These are phyloP conservation scores for Cucumis variabilis DNA, from an alignment of 331 rosid species.

Conservation along the genomic window DNA sequence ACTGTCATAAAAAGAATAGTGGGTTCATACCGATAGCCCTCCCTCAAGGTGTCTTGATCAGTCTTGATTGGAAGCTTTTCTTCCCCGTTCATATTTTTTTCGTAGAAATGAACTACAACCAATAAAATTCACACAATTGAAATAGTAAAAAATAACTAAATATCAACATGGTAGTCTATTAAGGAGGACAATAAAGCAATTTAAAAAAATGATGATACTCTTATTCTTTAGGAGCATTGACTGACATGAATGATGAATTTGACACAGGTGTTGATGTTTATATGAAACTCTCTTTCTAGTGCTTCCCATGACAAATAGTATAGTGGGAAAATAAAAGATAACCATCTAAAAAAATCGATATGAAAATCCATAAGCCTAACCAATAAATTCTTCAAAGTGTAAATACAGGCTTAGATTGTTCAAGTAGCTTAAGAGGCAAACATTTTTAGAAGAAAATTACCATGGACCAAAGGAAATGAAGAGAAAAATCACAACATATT, in stretches of 20 bases:
- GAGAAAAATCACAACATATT: too few relatives aligned
- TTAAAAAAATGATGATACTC: neutral
- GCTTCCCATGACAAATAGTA: neutral
- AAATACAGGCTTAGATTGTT: neutral
- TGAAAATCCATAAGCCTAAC: slow-evolving; percentile 5
- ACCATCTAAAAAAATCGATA: neutral
- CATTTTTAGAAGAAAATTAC: too few relatives aligned
- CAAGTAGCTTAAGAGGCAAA: too few relatives aligned
- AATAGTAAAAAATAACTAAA: slow-evolving; percentile 11
- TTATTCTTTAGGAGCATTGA: neutral
- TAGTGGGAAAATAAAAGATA: neutral
- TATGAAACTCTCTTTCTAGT: neutral
- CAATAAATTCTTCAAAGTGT: neutral
- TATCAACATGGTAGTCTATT: slow-evolving; percentile 22
- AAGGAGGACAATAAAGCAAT: neutral
- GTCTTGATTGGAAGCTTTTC: slow-evolving; percentile 77
- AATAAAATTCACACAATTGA: slow-evolving; percentile 29
- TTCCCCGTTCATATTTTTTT: slow-evolving; percentile 59
- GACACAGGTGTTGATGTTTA: neutral
- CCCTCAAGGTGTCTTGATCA: slow-evolving; percentile 89
- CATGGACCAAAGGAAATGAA: too few relatives aligned
- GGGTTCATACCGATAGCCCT: too few relatives aligned
- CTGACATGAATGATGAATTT: slow-evolving; percentile 17
- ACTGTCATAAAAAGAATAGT: too few relatives aligned
- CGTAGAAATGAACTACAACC: slow-evolving; percentile 70